Percentiles rank a stretch among this genome's conserved stretches.
Conservation (phyloP, 176 grass and related monocot species). For the Musa troglodytarum region DNA sequence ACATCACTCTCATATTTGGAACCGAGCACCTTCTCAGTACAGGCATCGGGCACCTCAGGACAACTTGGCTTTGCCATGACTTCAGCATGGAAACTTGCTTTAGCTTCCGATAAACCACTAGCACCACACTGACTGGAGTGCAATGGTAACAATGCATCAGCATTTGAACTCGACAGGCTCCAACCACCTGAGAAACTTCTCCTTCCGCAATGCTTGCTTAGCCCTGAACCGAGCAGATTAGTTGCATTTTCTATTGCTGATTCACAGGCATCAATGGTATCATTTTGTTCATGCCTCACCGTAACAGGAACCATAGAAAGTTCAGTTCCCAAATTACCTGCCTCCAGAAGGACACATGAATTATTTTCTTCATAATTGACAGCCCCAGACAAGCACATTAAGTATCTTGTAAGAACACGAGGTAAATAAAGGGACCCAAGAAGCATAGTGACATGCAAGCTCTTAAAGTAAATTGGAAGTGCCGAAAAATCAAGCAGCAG, state of each 20-base stretch:
- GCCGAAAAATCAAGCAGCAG: slow-evolving; percentile 54
- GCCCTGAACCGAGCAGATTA: slow-evolving; percentile 28
- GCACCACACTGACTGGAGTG: not conserved
- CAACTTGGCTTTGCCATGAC: not conserved
- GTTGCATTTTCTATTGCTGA: slow-evolving; percentile 30
- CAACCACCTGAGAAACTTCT: slow-evolving; percentile 44
- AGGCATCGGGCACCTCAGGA: slow-evolving; percentile 3
- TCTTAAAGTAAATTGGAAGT: slow-evolving; percentile 60
- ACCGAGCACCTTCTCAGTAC: slow-evolving; percentile 39
- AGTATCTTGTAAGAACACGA: slow-evolving; percentile 22
- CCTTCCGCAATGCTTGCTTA: slow-evolving; percentile 56
- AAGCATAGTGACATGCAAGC: slow-evolving; percentile 43
- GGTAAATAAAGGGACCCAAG: slow-evolving; percentile 49
- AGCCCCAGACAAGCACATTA: not conserved
- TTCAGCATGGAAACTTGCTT: not conserved
- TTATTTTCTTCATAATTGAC: slow-evolving; percentile 15
- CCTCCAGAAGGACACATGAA: slow-evolving; percentile 10
- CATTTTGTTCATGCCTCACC: not conserved
- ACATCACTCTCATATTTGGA: slow-evolving; percentile 70
- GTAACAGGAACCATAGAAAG: not conserved
- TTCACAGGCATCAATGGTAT: slow-evolving; percentile 11
- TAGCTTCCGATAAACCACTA: not conserved
- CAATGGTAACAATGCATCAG: slow-evolving; percentile 21
- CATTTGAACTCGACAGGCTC: slow-evolving; percentile 21
- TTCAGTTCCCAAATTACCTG: slow-evolving; percentile 16